Conservation (phyloP, 2,329 filamentous ascomycete genomes). For the Trichoderma cornu-damae region DNA sequence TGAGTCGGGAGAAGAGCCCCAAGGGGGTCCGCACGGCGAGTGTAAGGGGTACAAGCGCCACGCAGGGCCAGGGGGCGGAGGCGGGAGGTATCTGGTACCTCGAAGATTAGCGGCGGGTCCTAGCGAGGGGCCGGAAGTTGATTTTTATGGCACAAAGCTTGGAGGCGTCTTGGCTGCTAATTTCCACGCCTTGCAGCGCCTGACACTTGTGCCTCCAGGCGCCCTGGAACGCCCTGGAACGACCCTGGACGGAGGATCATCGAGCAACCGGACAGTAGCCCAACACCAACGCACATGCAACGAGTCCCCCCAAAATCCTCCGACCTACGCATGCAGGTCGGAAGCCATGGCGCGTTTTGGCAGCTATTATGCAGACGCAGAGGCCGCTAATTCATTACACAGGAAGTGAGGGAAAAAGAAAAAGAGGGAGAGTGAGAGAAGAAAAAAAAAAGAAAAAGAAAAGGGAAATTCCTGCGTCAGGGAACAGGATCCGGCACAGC, state of each 20-base stretch:
- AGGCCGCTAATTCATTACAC: not conserved
- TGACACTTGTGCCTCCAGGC: not conserved
- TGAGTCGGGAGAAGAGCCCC: slow-evolving; percentile 6
- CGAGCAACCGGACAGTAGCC: not conserved
- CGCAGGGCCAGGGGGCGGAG: not conserved
- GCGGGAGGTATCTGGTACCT: slow-evolving; percentile 1
- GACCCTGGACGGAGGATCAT: not conserved
- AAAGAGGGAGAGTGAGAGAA: not conserved
- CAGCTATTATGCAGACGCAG: not conserved
- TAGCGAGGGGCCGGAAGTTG: not conserved
- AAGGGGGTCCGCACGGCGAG: slow-evolving; percentile 6
- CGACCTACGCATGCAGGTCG: not conserved
- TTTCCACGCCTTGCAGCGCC: slow-evolving; percentile 5
- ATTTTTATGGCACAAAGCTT: not conserved
- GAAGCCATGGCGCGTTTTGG: not conserved
- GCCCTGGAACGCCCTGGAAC: not conserved
- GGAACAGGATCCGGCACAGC: slow-evolving; percentile 16
- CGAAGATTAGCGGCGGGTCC: not conserved
- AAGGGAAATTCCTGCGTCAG: not conserved
- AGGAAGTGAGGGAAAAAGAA: too few species aligned
- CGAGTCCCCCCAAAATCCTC: not conserved
- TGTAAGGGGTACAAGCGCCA: slow-evolving; percentile 14
- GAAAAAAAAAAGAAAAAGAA: slow-evolving; percentile 1
- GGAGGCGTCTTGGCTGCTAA: slow-evolving; percentile 3
- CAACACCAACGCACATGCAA: not conserved